These are phyloP conservation scores for Neonectria ditissima DNA, from an alignment of 2,329 filamentous ascomycete species.

Conservation along the genomic window DNA sequence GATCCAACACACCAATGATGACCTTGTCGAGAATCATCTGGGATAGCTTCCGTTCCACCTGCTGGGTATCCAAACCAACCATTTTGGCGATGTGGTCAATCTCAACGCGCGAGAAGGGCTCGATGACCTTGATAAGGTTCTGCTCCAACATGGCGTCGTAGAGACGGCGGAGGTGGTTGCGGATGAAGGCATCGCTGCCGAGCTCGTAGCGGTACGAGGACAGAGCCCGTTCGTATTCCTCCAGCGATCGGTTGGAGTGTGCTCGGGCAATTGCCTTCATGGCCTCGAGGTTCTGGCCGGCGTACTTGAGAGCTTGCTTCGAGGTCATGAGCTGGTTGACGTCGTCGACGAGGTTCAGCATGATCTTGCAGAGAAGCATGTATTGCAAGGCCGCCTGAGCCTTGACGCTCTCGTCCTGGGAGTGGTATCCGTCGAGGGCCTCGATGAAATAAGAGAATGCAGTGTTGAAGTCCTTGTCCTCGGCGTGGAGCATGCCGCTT, in stretches of 20 bases:
- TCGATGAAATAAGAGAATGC: slow-evolving; percentile 99
- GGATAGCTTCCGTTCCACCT: slow-evolving; percentile 97
- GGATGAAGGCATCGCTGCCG: slow-evolving; percentile 94
- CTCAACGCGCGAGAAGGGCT: slow-evolving; percentile 97
- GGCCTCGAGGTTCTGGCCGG: slow-evolving; percentile 93
- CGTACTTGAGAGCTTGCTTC: slow-evolving; percentile 97
- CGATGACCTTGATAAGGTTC: slow-evolving; percentile 99
- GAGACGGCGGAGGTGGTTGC: slow-evolving; percentile 92
- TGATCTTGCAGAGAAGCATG: slow-evolving; percentile 99
- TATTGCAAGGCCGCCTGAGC: slow-evolving; percentile 99
- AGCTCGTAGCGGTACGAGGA: slow-evolving; percentile 93
- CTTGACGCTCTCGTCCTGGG: slow-evolving; percentile 86
- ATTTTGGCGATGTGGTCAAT: slow-evolving; percentile 97
- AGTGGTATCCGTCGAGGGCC: slow-evolving; percentile 95
- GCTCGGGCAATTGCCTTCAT: slow-evolving; percentile 99
- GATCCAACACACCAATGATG: slow-evolving; percentile 96
- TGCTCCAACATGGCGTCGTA: slow-evolving; percentile 99
- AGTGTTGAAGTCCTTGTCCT: slow-evolving; percentile 99
- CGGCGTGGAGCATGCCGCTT: slow-evolving; percentile 97
- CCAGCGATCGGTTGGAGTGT: slow-evolving; percentile 93
- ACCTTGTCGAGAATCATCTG: slow-evolving; percentile 99
- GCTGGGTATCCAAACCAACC: slow-evolving; percentile 94
- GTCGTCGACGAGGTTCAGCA: slow-evolving; percentile 97
- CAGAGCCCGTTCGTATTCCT: slow-evolving; percentile 96
- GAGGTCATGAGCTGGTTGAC: slow-evolving; percentile 94